Base-by-base conservation (phyloP, 306 rosid genomes). In the Glycine latifolia region DNA sequence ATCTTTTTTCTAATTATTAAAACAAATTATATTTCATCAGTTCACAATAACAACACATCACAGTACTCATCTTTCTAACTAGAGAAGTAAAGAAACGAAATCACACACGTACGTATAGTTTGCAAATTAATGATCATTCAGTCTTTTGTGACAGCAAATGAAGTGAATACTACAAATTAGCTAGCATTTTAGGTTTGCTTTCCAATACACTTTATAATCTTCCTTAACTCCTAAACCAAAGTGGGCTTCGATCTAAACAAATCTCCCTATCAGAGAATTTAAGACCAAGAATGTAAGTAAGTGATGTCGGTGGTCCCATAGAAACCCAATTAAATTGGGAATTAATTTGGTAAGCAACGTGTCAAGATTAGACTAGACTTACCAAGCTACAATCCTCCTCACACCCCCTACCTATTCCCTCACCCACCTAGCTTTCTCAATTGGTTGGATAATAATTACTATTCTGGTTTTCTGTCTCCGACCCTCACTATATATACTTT, bases 361-460 rank as follows among this genome's bases (percentile, higher is more conserved):
- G 88, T 50, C 74, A 81, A 85, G 71, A 82, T 81, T 86, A 78
- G 85, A 84, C 87, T 86, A 78, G 85, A 84, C 87, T 75, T 80
- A 26, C 17, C 69, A 59, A 81, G 62, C 86, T 80, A 79, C 63
- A 53, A 53, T 52, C 84, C 48, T 48, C 74, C 85, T 61, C 83
- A 55, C 16, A 65, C 73, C 61, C 31, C 47, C 66, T 14, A 11
- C 31, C 77, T 14, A 11, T 14, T 43, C n/a, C 59, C 75, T 6
- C 15, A 68, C 54, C 53, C 73, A 44, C 55, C 54, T 26, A 26
- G 31, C 31, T 26, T 26, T 1, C 31, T 26, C 31, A 26, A 26
- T 26, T 26, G 31, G 31, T 26, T 26, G 31, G 31, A 26, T 2
- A 8, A 55, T 65, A 37, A 13, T 43, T 65, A 65, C 49, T 65